These are phyloP conservation scores for Paraconiothyrium sp. DNA, from an alignment of 2,329 filamentous ascomycete genomes.

Conservation along the genomic window DNA sequence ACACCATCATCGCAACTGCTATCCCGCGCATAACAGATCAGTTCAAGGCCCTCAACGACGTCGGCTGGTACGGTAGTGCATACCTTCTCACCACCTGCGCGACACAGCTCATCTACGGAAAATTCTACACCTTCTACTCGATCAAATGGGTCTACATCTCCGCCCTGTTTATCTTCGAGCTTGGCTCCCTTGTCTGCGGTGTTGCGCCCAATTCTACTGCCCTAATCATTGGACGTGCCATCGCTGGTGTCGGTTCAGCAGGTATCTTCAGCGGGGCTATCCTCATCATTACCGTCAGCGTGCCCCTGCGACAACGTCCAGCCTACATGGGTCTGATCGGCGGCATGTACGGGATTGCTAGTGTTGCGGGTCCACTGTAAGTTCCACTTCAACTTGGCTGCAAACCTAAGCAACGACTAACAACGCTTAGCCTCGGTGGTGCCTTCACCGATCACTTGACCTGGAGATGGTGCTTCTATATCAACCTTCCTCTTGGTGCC, in stretches of 20 bases:
- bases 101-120: constrained; percentile 51
- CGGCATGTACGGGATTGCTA: constrained; percentile 60
- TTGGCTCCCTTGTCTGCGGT: constrained; percentile 63
- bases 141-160: constrained; percentile 59
- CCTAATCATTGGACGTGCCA: constrained; percentile 62
- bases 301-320: constrained; percentile 58
- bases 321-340: constrained; percentile 61
- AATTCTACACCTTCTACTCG: constrained; percentile 58
- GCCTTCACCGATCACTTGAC: constrained; percentile 57
- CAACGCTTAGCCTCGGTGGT: constrained; percentile 51
- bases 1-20: constrained; percentile 60
- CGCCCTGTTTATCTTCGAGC: constrained; percentile 59
- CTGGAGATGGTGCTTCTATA: constrained; percentile 59
- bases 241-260: constrained; percentile 61
- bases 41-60: constrained; percentile 56
- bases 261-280: constrained; percentile 62
- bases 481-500: constrained; percentile 62
- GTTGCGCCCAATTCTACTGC: constrained; percentile 60
- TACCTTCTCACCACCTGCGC: constrained; percentile 56
- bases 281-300: constrained; percentile 56
- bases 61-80: constrained; percentile 57
- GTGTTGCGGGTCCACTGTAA: constrained; percentile 58
- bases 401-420: constrained; percentile 32
- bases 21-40: constrained; percentile 60
- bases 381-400: constrained; percentile 24